These are phyloP conservation scores for Penicillium taxi DNA, from an alignment of 495 filamentous ascomycete species.

Conservation along the genomic window DNA sequence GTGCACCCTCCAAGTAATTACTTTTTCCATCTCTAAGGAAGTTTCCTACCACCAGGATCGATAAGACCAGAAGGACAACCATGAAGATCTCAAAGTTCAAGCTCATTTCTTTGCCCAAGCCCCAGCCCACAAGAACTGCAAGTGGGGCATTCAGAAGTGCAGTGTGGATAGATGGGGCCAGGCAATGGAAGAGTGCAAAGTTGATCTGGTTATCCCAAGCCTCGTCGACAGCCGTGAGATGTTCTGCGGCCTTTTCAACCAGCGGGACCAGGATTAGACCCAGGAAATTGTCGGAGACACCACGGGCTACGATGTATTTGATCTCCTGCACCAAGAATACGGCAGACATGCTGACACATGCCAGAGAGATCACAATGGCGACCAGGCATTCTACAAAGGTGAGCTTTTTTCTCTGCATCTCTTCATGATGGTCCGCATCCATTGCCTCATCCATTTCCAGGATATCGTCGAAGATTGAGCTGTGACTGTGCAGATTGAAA, in stretches of 20 bases:
- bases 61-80: constrained; percentile 74
- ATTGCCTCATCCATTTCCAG: constrained; percentile 63
- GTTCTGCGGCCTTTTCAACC: constrained; percentile 88
- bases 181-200: constrained; percentile 82
- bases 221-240: constrained; percentile 84
- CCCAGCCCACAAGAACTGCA: constrained; percentile 79
- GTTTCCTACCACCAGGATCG: constrained; percentile 79
- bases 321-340: constrained; percentile 79
- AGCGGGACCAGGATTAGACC: constrained; percentile 67
- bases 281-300: constrained; percentile 71
- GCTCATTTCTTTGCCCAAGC: constrained; percentile 60
- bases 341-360: constrained; percentile 72
- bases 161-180: constrained; percentile 84
- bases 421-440: constrained; percentile 60
- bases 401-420: constrained; percentile 59
- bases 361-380: constrained; percentile 57
- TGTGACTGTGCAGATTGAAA: constrained; percentile 79
- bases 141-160: constrained; percentile 83
- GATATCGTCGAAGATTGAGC: constrained; percentile 66
- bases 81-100: constrained; percentile 87
- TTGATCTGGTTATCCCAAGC: constrained; percentile 66
- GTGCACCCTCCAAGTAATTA: constrained; percentile 70
- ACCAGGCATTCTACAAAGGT: constrained; percentile 69
- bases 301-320: constrained; percentile 57
- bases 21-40: constrained; percentile 72